Evolutionary conservation across 257 asterid genomes (phyloP).

Genomic region (Ilex asprella): DNA sequence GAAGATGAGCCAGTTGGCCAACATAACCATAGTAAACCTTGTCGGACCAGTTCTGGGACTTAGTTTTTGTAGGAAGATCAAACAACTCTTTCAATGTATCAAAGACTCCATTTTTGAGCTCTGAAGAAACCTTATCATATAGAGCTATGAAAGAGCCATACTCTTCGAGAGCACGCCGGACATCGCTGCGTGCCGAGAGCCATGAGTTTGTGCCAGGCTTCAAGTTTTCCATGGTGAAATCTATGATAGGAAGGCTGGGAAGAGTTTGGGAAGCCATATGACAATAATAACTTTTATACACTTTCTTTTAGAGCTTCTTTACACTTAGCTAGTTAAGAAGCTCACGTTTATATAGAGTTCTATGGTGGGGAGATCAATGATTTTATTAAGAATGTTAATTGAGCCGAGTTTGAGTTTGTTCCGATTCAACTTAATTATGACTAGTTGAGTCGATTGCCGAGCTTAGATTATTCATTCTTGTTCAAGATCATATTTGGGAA

Average conservation of each 20-base stretch:
- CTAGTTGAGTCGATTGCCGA: too few relatives aligned
- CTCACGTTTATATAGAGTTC: too few relatives aligned
- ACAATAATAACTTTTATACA: too few relatives aligned
- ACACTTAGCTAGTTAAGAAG: too few relatives aligned
- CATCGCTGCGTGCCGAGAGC: background rate
- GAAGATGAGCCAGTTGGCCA: background rate
- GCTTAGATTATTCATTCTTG: too few relatives aligned
- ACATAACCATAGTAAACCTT: background rate
- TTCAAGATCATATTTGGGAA: too few relatives aligned
- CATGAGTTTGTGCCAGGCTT: background rate
- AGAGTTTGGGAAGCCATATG: background rate
- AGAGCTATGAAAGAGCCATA: background rate
- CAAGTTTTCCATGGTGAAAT: background rate
- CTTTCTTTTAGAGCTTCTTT: too few relatives aligned
- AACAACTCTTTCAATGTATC: background rate
- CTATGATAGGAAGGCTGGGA: background rate
- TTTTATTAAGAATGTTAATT: too few relatives aligned
- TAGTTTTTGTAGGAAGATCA: background rate
- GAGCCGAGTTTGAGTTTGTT: too few relatives aligned
- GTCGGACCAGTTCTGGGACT: background rate
- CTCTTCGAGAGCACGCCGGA: background rate
- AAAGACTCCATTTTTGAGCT: background rate
- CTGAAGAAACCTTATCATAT: background rate
- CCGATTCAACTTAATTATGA: too few relatives aligned
- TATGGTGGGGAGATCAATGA: too few relatives aligned